phyloP scores from a whole-genome alignment of 164 flowering plant genomes.

The Santalum album region DNA sequence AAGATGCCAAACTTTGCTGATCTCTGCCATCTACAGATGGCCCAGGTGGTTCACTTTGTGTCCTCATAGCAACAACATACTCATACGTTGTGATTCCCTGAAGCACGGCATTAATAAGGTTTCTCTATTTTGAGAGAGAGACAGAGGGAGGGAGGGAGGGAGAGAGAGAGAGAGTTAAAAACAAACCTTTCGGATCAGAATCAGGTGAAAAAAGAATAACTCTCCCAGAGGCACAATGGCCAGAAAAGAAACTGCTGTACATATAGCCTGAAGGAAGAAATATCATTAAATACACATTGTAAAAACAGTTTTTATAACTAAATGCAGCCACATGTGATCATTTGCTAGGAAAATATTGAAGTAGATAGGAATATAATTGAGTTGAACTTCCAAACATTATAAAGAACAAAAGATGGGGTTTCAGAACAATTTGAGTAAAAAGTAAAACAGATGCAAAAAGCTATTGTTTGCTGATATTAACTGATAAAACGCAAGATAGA shows the following conservation, averaged over 20 bases:
- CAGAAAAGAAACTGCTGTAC: slow-evolving; percentile 64
- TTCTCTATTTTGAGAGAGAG: neutral
- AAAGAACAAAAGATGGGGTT: too few species aligned
- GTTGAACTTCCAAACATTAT: too few species aligned
- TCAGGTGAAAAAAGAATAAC: slow-evolving; percentile 79
- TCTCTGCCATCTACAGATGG: slow-evolving; percentile 80
- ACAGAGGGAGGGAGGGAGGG: slow-evolving; percentile 3
- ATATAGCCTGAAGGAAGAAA: slow-evolving; percentile 47
- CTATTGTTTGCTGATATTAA: too few species aligned
- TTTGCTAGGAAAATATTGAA: too few species aligned
- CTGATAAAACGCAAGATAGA: too few species aligned
- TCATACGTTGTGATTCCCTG: slow-evolving; percentile 96
- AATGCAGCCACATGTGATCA: neutral
- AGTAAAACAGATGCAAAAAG: neutral
- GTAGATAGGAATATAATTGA: too few species aligned
- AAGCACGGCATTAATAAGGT: slow-evolving; percentile 2
- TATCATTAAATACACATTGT: neutral
- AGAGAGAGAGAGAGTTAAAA: neutral
- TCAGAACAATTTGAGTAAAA: neutral
- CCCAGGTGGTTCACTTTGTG: slow-evolving; percentile 87
- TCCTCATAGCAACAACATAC: slow-evolving; percentile 93
- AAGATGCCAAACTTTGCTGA: slow-evolving; percentile 73
- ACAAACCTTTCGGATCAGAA: slow-evolving; percentile 69
- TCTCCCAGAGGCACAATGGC: slow-evolving; percentile 76
- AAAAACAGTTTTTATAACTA: neutral